These are phyloP conservation scores for Dothistroma pini DNA, from an alignment of 2,329 filamentous ascomycete genomes.

Conservation along the genomic window DNA sequence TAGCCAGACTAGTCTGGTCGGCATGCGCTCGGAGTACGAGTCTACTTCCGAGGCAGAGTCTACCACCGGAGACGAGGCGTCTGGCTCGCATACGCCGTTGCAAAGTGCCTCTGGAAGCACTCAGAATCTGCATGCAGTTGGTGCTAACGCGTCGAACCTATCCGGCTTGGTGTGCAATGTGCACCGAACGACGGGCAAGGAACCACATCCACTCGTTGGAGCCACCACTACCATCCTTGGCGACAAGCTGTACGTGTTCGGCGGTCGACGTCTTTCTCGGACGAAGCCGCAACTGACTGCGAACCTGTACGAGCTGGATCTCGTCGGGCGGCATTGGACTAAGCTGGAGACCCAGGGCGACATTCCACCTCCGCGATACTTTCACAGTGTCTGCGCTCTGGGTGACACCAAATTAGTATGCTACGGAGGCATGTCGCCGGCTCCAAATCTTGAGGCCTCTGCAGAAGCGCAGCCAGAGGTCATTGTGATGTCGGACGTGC, in stretches of 20 bases:
- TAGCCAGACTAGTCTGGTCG: constrained; percentile 46
- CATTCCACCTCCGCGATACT: constrained; percentile 86
- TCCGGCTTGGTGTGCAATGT: constrained; percentile 67
- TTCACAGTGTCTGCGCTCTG: constrained; percentile 90
- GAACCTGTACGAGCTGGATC: constrained; percentile 88
- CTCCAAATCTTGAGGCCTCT: constrained; percentile 56
- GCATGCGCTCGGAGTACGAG: constrained; percentile 41
- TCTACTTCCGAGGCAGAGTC: constrained; percentile 37
- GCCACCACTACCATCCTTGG: constrained; percentile 93
- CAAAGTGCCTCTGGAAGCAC: constrained; percentile 15
- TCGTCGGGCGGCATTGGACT: constrained; percentile 88
- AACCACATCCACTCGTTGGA: constrained; percentile 87
- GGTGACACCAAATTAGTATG: constrained; percentile 96
- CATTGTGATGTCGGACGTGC: constrained; percentile 95
- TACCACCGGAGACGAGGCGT: constrained; percentile 23
- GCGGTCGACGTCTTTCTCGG: constrained; percentile 80
- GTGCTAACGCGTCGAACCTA: constrained; percentile 56
- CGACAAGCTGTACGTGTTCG: constrained; percentile 96
- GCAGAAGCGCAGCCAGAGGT: constrained; percentile 62
- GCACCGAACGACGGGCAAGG: constrained; percentile 79
- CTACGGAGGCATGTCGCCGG: constrained; percentile 95
- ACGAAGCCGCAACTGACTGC: constrained; percentile 81
- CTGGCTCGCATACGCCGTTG: constrained; percentile 32
- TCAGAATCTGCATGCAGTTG: constrained; percentile 32
- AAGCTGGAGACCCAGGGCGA: constrained; percentile 83